Conservation (phyloP, 129 eudicot species). For the Pittosporum tobira region DNA sequence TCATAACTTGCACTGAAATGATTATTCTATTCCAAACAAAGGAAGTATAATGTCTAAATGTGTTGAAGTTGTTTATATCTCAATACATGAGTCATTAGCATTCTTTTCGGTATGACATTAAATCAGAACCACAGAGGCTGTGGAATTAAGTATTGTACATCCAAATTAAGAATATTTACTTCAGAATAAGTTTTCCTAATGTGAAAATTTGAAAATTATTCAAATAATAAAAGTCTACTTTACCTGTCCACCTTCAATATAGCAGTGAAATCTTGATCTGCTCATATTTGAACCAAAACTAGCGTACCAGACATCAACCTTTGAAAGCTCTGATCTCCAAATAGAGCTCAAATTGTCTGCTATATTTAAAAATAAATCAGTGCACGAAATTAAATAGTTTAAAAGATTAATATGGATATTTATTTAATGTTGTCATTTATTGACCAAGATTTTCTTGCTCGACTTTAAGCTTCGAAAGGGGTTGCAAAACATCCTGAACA, state of each 20-base stretch:
- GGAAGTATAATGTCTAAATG: neutral
- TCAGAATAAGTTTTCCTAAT: neutral
- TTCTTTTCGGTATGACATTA: neutral
- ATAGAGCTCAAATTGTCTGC: slow-evolving; percentile 24
- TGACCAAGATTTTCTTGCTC: slow-evolving; percentile 37
- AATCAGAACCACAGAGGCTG: too few relatives aligned
- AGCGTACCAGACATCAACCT: slow-evolving; percentile 84
- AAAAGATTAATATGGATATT: neutral
- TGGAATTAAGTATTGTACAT: too few relatives aligned
- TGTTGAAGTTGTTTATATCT: neutral
- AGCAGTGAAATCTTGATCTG: slow-evolving; percentile 65
- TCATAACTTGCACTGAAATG: neutral
- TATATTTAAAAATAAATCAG: slow-evolving; percentile 6
- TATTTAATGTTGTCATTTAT: neutral
- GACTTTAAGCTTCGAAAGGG: slow-evolving; percentile 53
- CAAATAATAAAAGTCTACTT: too few relatives aligned
- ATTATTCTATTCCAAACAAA: neutral
- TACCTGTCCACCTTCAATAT: slow-evolving; percentile 98
- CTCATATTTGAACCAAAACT: slow-evolving; percentile 94
- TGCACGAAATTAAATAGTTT: neutral
- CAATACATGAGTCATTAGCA: neutral
- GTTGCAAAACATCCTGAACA: slow-evolving; percentile 44
- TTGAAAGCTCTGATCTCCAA: slow-evolving; percentile 78
- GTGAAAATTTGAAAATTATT: too few relatives aligned
- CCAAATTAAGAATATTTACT: neutral